Base-by-base conservation (phyloP, 495 filamentous ascomycete species). In the Neurospora hispaniola region DNA sequence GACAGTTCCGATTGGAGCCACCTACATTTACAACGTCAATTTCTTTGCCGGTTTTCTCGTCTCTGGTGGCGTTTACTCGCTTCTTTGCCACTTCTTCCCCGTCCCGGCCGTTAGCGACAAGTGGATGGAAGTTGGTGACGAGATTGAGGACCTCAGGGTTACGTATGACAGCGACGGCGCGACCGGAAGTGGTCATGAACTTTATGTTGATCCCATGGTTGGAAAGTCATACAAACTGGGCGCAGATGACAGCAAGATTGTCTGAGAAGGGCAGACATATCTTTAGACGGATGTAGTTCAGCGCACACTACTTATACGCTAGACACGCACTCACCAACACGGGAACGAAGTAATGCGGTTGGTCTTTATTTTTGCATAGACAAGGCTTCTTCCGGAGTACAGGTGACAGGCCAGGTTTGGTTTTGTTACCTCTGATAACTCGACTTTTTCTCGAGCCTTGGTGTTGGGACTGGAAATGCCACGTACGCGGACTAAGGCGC, bases 1-100 rank as follows among this genome's bases (percentile, higher is more conserved):
- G 5, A 81, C 82, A 5, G 84, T 90, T 2, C 94, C 96, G 0
- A 85, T 90, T 31, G 94, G 92, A 6, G 94, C 94, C 1, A 88
- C 88, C 12, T 96, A 96, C 78, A 89, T 97, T 72, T 98, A 96
- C 84, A 91, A 92, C 77, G 76, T 98, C 73, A 97, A 97, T 78
- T 98, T 93, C 83, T 95, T 98, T 80, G 86, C 87, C 46, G 94
- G 94, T 0, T 91, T 97, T 76, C 84, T 93, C 42, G 88, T 97
- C 39, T 89, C 93, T 0, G 79, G 82, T 2, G 82, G 70, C 0
- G 81, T 88, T n/a, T 98, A 98, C 81, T 94, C 85, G 77, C 71
- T 79, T 1, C 83, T 97, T 10, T 93, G 90, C 76, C 86, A 83
- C 72, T 10, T 92, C 38, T 92, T 82, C 75, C 94, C 94, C 0